Evolutionary conservation across 1,284 basidiomycete genomes (phyloP).

Genomic region (Boletellus deceptivus): DNA sequence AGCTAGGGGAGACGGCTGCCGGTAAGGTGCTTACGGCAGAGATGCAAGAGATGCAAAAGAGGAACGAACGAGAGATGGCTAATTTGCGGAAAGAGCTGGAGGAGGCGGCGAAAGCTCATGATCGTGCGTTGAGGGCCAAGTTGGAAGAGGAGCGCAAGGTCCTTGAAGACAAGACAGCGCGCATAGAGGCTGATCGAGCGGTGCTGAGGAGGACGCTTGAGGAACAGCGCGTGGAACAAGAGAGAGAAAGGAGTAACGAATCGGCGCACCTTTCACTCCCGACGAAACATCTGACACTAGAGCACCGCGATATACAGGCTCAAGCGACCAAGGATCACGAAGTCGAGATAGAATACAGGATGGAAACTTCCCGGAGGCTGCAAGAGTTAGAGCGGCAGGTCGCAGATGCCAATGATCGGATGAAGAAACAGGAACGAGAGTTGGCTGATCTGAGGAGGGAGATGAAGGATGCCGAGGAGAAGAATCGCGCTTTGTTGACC

Average conservation of each 20-base stretch:
- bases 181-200: not conserved
- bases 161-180: not conserved
- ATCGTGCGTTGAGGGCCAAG: not conserved
- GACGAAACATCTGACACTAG: not conserved
- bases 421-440: conserved; percentile 6
- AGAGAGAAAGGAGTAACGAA: not conserved
- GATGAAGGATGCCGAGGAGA: not conserved
- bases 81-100: conserved; percentile 2
- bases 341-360: not conserved
- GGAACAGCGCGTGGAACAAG: not conserved
- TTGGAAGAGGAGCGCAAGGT: not conserved
- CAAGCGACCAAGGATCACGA: not conserved
- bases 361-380: not conserved
- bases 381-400: not conserved
- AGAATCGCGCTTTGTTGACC: not conserved
- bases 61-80: not conserved
- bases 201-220: not conserved
- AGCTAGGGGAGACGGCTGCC: not conserved
- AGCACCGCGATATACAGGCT: not conserved
- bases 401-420: not conserved
- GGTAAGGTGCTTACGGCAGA: not conserved
- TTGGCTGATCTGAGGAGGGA: not conserved
- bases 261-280: not conserved
- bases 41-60: not conserved
- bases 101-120: not conserved